Conservation (phyloP, 2,329 filamentous ascomycete genomes). For the Cladosporium velox region DNA sequence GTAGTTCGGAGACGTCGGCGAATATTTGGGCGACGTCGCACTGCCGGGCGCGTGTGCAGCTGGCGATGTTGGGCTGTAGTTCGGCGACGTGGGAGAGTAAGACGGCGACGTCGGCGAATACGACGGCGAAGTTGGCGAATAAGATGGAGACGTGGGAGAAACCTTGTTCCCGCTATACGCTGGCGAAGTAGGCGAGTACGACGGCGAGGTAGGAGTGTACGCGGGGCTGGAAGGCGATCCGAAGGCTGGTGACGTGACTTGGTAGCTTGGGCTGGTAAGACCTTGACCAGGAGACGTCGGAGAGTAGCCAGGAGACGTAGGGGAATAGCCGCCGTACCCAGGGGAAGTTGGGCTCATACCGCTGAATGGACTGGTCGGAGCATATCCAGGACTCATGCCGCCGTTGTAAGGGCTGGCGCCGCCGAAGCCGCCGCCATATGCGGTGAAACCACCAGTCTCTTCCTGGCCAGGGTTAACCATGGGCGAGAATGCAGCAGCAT, state of each 20-base stretch:
- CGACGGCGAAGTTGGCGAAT: constrained; percentile 73
- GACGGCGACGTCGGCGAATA: constrained; percentile 60
- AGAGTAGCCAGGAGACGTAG: constrained; percentile 35
- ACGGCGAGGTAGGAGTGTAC: constrained; percentile 46
- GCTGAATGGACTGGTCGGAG: constrained; percentile 43
- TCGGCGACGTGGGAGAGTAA: constrained; percentile 66
- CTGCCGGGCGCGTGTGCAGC: constrained; percentile 28
- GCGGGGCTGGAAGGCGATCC: constrained; percentile 55
- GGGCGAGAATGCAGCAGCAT: constrained; percentile 69
- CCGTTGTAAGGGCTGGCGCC: constrained; percentile 70
- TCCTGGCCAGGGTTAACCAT: constrained; percentile 65
- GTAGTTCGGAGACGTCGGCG: constrained; percentile 51
- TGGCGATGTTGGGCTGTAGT: constrained; percentile 49
- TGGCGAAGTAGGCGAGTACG: constrained; percentile 40
- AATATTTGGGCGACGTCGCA: constrained; percentile 55
- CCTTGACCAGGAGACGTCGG: constrained; percentile 52
- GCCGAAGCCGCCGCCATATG: constrained; percentile 63
- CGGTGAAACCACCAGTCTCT: constrained; percentile 58
- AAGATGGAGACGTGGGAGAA: constrained; percentile 60
- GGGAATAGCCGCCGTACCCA: constrained; percentile 39
- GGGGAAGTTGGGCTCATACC: constrained; percentile 76
- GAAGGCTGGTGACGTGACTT: constrained; percentile 53
- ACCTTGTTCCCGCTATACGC: constrained; percentile 33
- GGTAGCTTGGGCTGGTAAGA: constrained; percentile 58
- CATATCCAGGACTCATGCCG: constrained; percentile 42